phyloP scores from a whole-genome alignment of 163 green algal genomes.

The Smithsoniella earleae region DNA sequence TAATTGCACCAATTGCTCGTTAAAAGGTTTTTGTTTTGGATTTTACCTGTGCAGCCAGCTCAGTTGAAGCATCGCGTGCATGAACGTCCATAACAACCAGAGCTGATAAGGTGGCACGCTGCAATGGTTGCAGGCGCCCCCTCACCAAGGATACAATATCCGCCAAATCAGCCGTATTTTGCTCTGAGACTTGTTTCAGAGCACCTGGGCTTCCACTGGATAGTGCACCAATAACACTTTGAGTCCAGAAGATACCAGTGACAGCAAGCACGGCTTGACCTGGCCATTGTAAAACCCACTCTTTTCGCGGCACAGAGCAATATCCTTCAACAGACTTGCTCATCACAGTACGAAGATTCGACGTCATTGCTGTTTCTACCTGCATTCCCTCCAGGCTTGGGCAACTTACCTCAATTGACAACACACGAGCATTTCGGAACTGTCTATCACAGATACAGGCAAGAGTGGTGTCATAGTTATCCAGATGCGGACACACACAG shows the following conservation, averaged over 20 bases:
- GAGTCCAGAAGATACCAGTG: slow-evolving; percentile 66
- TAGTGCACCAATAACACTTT: slow-evolving; percentile 30
- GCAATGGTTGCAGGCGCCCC: slow-evolving; percentile 40
- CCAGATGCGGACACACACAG: too few relatives aligned
- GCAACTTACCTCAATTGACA: background rate
- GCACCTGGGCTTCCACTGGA: slow-evolving; percentile 29
- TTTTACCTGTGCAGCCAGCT: slow-evolving; percentile 32
- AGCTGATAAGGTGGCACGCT: slow-evolving; percentile 42
- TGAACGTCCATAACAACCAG: slow-evolving; percentile 59
- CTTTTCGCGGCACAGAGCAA: slow-evolving; percentile 33
- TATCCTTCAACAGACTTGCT: slow-evolving; percentile 49
- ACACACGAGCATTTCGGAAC: background rate
- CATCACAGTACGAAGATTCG: slow-evolving; percentile 49
- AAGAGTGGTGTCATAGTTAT: too few relatives aligned
- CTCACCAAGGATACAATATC: slow-evolving; percentile 45
- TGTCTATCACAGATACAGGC: too few relatives aligned
- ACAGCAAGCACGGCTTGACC: slow-evolving; percentile 68
- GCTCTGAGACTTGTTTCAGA: slow-evolving; percentile 32
- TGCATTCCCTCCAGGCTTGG: too few relatives aligned
- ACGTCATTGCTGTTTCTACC: slow-evolving; percentile 62
- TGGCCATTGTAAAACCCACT: slow-evolving; percentile 66
- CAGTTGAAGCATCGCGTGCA: slow-evolving; percentile 32
- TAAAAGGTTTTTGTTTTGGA: too few relatives aligned
- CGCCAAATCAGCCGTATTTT: slow-evolving; percentile 38
- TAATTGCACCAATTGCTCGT: too few relatives aligned